Evolutionary conservation across 768 basidiomycete genomes (phyloP).

Genomic region (Tulasnella sp.): DNA sequence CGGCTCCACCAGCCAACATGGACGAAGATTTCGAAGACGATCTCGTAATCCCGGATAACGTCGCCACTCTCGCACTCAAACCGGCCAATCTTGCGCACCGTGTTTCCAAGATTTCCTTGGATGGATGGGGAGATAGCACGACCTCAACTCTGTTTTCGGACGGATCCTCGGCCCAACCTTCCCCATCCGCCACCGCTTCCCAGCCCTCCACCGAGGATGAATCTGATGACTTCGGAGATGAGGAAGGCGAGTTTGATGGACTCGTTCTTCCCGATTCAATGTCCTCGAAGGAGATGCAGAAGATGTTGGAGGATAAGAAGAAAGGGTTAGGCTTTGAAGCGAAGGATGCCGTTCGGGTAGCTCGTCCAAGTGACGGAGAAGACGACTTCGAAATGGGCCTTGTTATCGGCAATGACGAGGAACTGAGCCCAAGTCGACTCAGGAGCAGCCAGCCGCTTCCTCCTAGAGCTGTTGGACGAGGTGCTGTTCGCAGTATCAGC

Average conservation of each 20-base stretch:
- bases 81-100: conserved; percentile 66
- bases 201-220: conserved; percentile 72
- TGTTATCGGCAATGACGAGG: conserved; percentile 75
- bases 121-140: conserved; percentile 75
- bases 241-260: conserved; percentile 65
- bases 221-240: conserved; percentile 50
- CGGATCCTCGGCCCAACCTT: conserved; percentile 69
- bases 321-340: conserved; percentile 48
- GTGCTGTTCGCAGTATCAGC: conserved; percentile 42
- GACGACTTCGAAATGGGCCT: conserved; percentile 85
- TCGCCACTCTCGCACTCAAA: conserved; percentile 77
- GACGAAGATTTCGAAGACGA: conserved; percentile 77
- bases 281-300: conserved; percentile 53
- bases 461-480: conserved; percentile 18
- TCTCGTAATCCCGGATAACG: conserved; percentile 73
- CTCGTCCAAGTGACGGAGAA: conserved; percentile 50
- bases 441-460: conserved; percentile 27
- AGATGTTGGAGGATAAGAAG: conserved; percentile 55
- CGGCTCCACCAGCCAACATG: conserved; percentile 24
- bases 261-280: conserved; percentile 71
- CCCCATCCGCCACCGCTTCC: conserved; percentile 51
- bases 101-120: conserved; percentile 76
- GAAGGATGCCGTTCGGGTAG: conserved; percentile 51
- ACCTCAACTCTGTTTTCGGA: conserved; percentile 77
- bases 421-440: conserved; percentile 75